phyloP scores from a whole-genome alignment of 2,329 filamentous ascomycete species.

The Neofusicoccum ribis region DNA sequence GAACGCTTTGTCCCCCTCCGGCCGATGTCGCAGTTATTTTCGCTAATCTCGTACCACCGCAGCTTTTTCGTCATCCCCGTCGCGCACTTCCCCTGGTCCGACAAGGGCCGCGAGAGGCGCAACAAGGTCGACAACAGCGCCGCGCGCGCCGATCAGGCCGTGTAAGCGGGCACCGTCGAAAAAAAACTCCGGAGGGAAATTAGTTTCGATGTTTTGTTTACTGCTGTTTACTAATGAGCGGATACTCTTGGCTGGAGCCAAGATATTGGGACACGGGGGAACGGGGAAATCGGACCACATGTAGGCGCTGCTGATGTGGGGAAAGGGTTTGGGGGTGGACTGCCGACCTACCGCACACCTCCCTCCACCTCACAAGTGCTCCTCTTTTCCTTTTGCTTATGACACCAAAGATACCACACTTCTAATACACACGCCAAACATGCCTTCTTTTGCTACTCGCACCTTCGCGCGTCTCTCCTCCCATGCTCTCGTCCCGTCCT shows the following conservation, averaged over 20 bases:
- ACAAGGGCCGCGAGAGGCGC: conserved; percentile 41
- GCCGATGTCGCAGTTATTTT: not conserved
- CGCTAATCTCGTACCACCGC: conserved; percentile 23
- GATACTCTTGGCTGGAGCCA: not conserved
- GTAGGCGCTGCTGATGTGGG: not conserved
- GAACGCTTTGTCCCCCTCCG: not conserved
- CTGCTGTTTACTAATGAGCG: not conserved
- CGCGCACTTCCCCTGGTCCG: conserved; percentile 90
- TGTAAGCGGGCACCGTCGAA: not conserved
- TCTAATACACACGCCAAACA: not conserved
- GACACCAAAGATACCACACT: too few relatives aligned
- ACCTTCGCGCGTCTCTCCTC: too few relatives aligned
- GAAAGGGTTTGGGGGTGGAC: not conserved
- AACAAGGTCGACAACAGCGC: conserved; percentile 43
- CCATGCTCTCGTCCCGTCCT: too few relatives aligned
- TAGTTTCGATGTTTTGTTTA: not conserved
- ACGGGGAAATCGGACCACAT: not conserved
- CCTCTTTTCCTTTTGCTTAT: not conserved
- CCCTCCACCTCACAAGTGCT: not conserved
- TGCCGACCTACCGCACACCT: too few relatives aligned
- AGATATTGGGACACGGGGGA: not conserved
- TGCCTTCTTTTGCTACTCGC: not conserved
- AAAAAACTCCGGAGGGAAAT: not conserved
- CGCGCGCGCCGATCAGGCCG: conserved; percentile 31
- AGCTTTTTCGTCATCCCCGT: conserved; percentile 95